Evolutionary conservation across 2,329 filamentous ascomycete genomes (phyloP).

Genomic region (Exophiala bonariae): DNA sequence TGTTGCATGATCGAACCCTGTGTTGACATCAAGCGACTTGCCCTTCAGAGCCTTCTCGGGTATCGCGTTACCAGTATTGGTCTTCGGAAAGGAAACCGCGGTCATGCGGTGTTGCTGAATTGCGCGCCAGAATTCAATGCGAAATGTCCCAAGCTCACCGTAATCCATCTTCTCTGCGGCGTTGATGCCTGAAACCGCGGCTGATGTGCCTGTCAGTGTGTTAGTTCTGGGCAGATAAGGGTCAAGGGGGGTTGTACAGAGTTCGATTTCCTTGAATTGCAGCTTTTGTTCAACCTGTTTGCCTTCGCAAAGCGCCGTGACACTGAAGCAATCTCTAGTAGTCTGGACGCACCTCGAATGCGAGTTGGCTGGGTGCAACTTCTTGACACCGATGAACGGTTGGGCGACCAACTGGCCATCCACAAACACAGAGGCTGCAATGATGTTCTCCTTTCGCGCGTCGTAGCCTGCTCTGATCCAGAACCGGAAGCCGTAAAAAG

Average conservation of each 20-base stretch:
- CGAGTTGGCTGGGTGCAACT: too few species aligned
- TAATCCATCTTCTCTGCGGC: conserved; percentile 2
- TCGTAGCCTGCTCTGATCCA: not conserved
- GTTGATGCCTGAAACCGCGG: conserved; percentile 3
- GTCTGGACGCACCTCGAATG: too few species aligned
- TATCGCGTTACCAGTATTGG: conserved; percentile 16
- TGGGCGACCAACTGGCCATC: too few species aligned
- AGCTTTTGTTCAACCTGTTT: not conserved
- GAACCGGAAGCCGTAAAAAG: conserved; percentile 16
- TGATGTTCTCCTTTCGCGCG: conserved; percentile 22
- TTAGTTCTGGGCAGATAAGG: not conserved
- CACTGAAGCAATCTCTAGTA: too few species aligned
- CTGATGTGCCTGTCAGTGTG: conserved; percentile 2
- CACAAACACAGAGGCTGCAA: conserved; percentile 24
- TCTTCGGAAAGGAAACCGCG: not conserved
- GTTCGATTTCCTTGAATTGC: not conserved
- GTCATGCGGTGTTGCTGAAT: not conserved
- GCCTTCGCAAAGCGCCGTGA: too few species aligned
- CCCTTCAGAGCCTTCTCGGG: conserved; percentile 30
- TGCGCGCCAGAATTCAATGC: conserved; percentile 8
- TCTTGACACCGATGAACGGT: too few species aligned
- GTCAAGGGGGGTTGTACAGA: not conserved
- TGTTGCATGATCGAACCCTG: conserved; percentile 13
- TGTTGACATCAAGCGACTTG: conserved; percentile 26
- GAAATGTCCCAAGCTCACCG: conserved; percentile 8